These are phyloP conservation scores for Mycena venus DNA, from an alignment of 768 basidiomycete species.

Conservation along the genomic window DNA sequence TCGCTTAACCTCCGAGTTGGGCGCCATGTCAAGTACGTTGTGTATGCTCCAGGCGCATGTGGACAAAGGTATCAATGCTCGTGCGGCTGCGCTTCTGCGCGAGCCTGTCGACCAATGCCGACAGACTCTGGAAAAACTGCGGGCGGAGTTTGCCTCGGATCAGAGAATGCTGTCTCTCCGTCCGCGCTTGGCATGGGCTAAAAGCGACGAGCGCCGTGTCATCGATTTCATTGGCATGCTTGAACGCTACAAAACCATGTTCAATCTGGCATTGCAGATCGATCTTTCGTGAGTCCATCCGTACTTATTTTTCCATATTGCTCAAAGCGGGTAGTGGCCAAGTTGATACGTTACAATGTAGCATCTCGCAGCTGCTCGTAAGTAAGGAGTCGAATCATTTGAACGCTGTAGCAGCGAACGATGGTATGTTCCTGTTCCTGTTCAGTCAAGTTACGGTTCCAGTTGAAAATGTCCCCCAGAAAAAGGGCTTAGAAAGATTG, in stretches of 20 bases:
- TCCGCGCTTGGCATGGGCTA: neutral
- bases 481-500: neutral
- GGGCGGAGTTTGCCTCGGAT: neutral
- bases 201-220: constrained; percentile 3
- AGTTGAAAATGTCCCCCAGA: neutral
- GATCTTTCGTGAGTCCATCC: constrained; percentile 1
- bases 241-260: constrained; percentile 7
- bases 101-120: neutral
- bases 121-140: neutral
- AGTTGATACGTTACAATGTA: neutral
- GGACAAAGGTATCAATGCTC: neutral
- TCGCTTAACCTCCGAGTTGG: neutral
- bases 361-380: neutral
- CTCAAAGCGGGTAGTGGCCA: neutral
- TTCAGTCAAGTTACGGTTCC: neutral
- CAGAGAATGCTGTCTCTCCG: neutral
- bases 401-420: neutral
- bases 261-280: neutral
- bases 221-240: neutral
- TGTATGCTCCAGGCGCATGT: neutral
- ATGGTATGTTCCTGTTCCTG: neutral
- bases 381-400: neutral
- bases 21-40: neutral
- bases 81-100: neutral
- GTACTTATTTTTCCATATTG: neutral